phyloP scores from a whole-genome alignment of 768 basidiomycete genomes.

The Thelephora aurantiotincta region DNA sequence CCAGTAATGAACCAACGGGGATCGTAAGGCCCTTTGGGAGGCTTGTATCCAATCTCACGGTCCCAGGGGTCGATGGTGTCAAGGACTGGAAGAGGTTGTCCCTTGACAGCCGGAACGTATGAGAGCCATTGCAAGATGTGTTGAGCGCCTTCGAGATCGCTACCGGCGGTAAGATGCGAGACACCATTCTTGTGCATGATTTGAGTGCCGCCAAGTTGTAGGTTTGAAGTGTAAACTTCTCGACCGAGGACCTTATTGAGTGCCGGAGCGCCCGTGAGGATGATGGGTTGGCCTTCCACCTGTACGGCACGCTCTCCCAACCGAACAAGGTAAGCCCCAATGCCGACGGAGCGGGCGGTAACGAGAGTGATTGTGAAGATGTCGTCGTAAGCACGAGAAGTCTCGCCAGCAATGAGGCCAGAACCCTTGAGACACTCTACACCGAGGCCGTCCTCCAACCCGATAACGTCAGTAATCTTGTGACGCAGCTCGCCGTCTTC shows the following conservation, averaged over 20 bases:
- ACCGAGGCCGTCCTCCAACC: constrained; percentile 92
- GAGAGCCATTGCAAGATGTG: constrained; percentile 93
- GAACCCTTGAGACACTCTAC: constrained; percentile 95
- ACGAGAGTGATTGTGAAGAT: constrained; percentile 99
- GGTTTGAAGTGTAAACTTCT: constrained; percentile 96
- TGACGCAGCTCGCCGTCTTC: constrained; percentile 78
- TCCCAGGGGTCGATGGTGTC: constrained; percentile 74
- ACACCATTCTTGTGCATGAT: constrained; percentile 99
- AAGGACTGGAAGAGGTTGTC: constrained; percentile 67
- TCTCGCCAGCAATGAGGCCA: constrained; percentile 96
- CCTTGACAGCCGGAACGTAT: constrained; percentile 78
- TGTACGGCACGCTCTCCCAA: constrained; percentile 96
- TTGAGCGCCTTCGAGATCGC: constrained; percentile 89
- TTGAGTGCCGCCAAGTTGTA: constrained; percentile 98
- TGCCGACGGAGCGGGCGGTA: constrained; percentile 96
- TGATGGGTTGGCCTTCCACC: constrained; percentile 98
- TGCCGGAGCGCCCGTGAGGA: constrained; percentile 91
- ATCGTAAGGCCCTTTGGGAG: constrained; percentile 91
- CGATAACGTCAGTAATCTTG: constrained; percentile 94
- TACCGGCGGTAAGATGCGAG: constrained; percentile 88
- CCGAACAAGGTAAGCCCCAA: constrained; percentile 96
- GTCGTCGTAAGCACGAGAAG: constrained; percentile 96
- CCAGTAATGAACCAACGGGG: constrained; percentile 98
- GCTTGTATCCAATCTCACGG: constrained; percentile 78
- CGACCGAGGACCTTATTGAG: constrained; percentile 98